A percentile compares a stretch with the other conserved stretches of the same genome.
Evolutionary conservation across 768 basidiomycete species (phyloP).

Genomic region (Pluteus cervinus): DNA sequence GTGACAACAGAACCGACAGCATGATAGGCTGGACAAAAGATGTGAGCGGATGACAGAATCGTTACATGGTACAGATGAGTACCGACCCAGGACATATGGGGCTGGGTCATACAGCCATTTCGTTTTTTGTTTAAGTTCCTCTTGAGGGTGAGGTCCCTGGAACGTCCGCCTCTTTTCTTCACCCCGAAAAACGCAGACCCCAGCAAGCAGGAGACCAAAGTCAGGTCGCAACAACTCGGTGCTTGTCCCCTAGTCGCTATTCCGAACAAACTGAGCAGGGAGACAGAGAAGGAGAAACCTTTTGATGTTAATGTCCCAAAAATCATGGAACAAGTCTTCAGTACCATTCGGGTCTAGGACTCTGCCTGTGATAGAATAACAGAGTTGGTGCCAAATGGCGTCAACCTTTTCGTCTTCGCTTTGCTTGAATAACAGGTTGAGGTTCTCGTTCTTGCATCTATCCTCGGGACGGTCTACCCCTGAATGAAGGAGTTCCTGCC

Average conservation of each 20-base stretch:
- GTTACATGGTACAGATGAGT: not conserved
- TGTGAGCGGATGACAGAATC: not conserved
- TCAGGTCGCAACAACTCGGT: slow-evolving; percentile 1
- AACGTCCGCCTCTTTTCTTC: slow-evolving; percentile 1
- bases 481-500: too few species aligned
- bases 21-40: not conserved
- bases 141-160: slow-evolving; percentile 1
- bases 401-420: too few species aligned
- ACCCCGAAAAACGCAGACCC: slow-evolving; percentile 4
- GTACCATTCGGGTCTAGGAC: too few species aligned
- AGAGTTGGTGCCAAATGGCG: too few species aligned
- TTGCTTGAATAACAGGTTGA: too few species aligned
- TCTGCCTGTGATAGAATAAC: too few species aligned
- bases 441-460: too few species aligned
- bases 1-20: not conserved
- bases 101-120: slow-evolving; percentile 7
- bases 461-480: too few species aligned
- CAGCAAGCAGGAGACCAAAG: slow-evolving; percentile 3
- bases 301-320: not conserved
- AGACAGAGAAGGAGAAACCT: not conserved
- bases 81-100: slow-evolving; percentile 5
- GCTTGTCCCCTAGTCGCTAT: not conserved
- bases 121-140: slow-evolving; percentile 4
- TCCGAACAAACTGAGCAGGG: not conserved
- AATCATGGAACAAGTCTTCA: not conserved